phyloP scores from a whole-genome alignment of 768 basidiomycete genomes.

The Suillus variegatus region DNA sequence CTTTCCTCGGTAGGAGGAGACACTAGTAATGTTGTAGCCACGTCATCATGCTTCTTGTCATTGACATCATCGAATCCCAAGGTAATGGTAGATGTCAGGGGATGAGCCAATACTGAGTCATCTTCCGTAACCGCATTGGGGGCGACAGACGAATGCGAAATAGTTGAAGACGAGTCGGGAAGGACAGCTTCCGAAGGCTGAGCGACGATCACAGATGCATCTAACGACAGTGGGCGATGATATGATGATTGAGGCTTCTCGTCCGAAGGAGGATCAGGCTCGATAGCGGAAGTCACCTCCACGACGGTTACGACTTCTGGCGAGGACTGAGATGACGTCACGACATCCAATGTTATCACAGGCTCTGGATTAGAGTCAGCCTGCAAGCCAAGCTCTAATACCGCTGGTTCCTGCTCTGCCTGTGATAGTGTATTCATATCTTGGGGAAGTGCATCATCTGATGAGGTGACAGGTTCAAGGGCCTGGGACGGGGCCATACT shows the following conservation, averaged over 20 bases:
- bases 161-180: neutral
- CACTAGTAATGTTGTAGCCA: neutral
- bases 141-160: neutral
- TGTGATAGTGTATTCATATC: conserved; percentile 2
- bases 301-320: neutral
- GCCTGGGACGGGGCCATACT: neutral
- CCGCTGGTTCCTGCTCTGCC: conserved; percentile 10
- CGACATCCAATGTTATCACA: neutral
- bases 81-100: neutral
- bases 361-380: neutral
- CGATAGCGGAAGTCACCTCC: neutral
- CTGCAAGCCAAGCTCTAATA: neutral
- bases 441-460: neutral
- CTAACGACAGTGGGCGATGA: neutral
- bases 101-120: neutral
- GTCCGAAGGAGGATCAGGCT: neutral
- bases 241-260: neutral
- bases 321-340: neutral
- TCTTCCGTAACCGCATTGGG: neutral
- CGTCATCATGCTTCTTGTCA: neutral
- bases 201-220: neutral
- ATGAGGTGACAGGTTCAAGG: neutral
- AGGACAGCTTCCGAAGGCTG: neutral
- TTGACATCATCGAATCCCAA: no score
- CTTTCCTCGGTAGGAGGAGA: neutral